Conservation (phyloP, 768 basidiomycete genomes). For the Suillus clintonianus region DNA sequence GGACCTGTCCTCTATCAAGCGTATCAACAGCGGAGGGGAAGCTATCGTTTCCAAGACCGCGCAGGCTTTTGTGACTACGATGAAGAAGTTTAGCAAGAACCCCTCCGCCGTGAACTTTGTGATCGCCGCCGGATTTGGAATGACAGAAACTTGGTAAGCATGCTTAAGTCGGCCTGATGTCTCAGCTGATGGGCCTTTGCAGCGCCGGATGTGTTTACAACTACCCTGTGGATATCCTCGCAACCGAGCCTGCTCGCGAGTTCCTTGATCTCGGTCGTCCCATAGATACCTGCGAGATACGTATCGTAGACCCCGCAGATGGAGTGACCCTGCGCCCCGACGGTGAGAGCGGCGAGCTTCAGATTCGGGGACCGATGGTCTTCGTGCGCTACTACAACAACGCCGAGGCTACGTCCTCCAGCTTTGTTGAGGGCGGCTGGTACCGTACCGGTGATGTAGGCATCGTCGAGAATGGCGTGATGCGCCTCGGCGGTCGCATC, state of each 20-base stretch:
- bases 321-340: slow-evolving; percentile 26
- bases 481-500: slow-evolving; percentile 39
- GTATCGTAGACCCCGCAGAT: slow-evolving; percentile 32
- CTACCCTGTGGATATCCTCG: slow-evolving; percentile 28
- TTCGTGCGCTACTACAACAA: slow-evolving; percentile 53
- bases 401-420: slow-evolving; percentile 43
- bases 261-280: slow-evolving; percentile 39
- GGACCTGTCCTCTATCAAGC: slow-evolving; percentile 35
- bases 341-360: slow-evolving; percentile 38
- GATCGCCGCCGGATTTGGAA: slow-evolving; percentile 37
- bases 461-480: slow-evolving; percentile 32
- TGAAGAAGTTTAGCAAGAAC: slow-evolving; percentile 27
- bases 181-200: neutral
- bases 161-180: neutral
- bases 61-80: slow-evolving; percentile 34
- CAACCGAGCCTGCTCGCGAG: slow-evolving; percentile 23
- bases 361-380: slow-evolving; percentile 40
- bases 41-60: slow-evolving; percentile 41
- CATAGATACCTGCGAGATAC: slow-evolving; percentile 34
- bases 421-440: slow-evolving; percentile 53
- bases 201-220: slow-evolving; percentile 42
- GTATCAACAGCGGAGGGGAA: slow-evolving; percentile 45
- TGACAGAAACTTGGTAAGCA: slow-evolving; percentile 44
- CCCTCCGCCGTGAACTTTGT: slow-evolving; percentile 9
- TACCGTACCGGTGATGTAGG: slow-evolving; percentile 61